phyloP scores from a whole-genome alignment of 2,329 filamentous ascomycete genomes.

The Diatrype stigma region DNA sequence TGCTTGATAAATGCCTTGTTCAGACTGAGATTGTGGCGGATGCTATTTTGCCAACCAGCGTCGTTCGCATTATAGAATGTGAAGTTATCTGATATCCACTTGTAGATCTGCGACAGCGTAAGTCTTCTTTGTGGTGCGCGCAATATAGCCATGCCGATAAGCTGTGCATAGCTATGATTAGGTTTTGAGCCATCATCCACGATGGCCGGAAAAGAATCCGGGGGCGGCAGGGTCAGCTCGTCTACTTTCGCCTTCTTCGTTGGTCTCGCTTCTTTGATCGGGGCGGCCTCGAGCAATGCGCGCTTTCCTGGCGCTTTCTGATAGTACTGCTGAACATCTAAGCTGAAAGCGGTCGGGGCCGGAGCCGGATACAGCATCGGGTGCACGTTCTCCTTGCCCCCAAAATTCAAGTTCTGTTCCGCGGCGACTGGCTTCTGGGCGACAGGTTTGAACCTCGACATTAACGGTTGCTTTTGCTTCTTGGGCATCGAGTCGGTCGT shows the following conservation, averaged over 20 bases:
- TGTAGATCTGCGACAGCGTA: conserved; percentile 94
- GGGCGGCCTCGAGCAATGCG: conserved; percentile 66
- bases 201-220: conserved; percentile 75
- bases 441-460: conserved; percentile 56
- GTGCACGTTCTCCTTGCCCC: conserved; percentile 53
- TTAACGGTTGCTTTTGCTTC: conserved; percentile 54
- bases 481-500: conserved; percentile 67
- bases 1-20: conserved; percentile 97
- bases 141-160: conserved; percentile 96
- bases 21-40: conserved; percentile 92
- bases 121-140: conserved; percentile 77
- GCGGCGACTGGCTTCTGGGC: conserved; percentile 50
- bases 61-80: conserved; percentile 81
- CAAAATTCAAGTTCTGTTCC: conserved; percentile 36
- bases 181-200: conserved; percentile 87
- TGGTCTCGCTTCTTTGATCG: conserved; percentile 63
- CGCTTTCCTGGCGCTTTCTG: conserved; percentile 55
- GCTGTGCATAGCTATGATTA: conserved; percentile 84
- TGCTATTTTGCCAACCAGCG: conserved; percentile 97
- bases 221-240: conserved; percentile 57
- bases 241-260: conserved; percentile 66
- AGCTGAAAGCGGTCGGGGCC: conserved; percentile 41
- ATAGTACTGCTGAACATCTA: conserved; percentile 50
- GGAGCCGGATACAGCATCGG: conserved; percentile 47
- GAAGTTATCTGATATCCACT: conserved; percentile 97